Base-by-base conservation (phyloP, 805 yeast species). In the Saccharomycopsis fermentans region DNA sequence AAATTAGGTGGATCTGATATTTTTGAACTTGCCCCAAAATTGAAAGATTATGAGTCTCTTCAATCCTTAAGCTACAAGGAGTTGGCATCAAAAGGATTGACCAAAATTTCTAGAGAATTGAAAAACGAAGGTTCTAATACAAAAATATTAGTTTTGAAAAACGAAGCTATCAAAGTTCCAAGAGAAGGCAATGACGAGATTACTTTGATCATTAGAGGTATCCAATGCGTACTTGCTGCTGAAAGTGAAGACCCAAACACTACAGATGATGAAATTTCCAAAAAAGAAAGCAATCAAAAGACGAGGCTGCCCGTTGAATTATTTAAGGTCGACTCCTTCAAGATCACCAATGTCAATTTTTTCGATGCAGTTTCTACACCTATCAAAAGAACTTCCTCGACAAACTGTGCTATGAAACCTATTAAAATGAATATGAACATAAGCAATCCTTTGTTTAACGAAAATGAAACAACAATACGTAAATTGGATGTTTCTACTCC, bases 81-180 rank as follows among this genome's bases (percentile, higher is more conserved):
- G 11, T 59, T 61, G 56, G 62, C 52, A 12, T 14, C 27, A 40
- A 32, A 37, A 51, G 63, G 63, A 3, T 55, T 61, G 39, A 61
- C 63, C 24, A 61, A 58, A 34, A 59, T 61, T 34, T 39, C 63
- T 6, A 36, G 63, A 8, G 57, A 19, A 47, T 56, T 56, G 35
- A 43, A 50, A 35, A 52, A 27, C 29, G 51, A 52, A 37, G 40
- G 40, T 19, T 58, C 55, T 12, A 50, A 29, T 9, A 63, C 61
- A 29, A 56, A 43, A 29, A 57, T 61, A 16, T 27, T 61, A 26
- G 58, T 61, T 4, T 56, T 61, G 17, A 55, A 53, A 48, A 71
- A 71, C 59, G 86, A 81, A 67, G 69, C 73, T 1, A 72, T 80
- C 24, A 67, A 69, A 12, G 67, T 81, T 65, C 84, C 84, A 1